Base-by-base conservation (phyloP, 306 rosid species). In the Pterocarpus santalinus region DNA sequence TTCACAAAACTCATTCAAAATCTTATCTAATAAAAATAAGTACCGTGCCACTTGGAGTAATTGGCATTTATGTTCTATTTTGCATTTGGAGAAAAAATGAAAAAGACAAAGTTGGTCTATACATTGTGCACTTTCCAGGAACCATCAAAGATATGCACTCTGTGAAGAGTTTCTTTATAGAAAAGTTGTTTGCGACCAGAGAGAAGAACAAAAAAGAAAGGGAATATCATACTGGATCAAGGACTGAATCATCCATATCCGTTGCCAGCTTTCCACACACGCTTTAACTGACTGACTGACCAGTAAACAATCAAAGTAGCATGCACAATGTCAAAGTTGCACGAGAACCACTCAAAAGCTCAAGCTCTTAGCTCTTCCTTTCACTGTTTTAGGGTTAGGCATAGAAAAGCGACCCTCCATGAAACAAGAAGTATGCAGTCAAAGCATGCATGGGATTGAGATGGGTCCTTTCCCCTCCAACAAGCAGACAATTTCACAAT, bases 401-500 rank as follows among this genome's bases (percentile, higher is more conserved):
- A 69, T 16, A 44, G 62, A 57, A 78, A 69, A 81, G 80, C 60
- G 17, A 44, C 80, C 76, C 78, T 41, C 53, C 14, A 17, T 43
- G 35, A 11, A 62, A 28, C 36, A 35, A 43, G 17, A 35, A 15
- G 43, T 15, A 14, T 53, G 62, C 68, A 58, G 60, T 74, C 73
- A 68, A 60, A 69, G 71, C 61, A 65, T 85, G 85, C 80, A 80
- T 57, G 70, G 44, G 64, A 76, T 75, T 75, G 34, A 34, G 86
- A 51, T 68, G 77, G 74, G 80, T 58, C 51, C 60, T 63, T 9
- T n/a, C 4, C 15, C 53, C 3, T 13, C 17, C 56, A 41, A 39
- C 71, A 34, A 71, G 65, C 49, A 61, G 69, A 80, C 78, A 68
- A 32, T 34, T 51, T 52, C 69, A 61, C 32, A 69, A 10, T 71